Evolutionary conservation across 495 filamentous ascomycete species (phyloP), one percentile per base, ranked within the genome.

Genomic region (Neurospora sp.): DNA sequence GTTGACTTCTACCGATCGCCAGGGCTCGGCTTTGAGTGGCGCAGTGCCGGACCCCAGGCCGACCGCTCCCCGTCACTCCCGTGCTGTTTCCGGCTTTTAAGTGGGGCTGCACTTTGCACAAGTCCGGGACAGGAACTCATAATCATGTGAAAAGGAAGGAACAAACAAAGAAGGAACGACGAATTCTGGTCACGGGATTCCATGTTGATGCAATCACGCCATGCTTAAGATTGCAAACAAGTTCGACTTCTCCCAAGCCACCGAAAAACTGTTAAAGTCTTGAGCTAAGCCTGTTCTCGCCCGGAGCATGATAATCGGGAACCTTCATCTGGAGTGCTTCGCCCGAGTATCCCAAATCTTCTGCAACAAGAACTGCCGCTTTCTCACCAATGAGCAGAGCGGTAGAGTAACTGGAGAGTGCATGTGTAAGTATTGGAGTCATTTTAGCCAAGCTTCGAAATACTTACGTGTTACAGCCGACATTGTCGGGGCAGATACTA

Each of bases 351-450:
- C 92, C 92, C 27, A 94, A 83, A 74, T 94, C 90, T 79, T 93
- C 91, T 4, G 88, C 91, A n/a, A 88, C 83, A 2, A 94, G 84
- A 73, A 91, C 81, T 0, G 91, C 91, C 31, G 87, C 89, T 81
- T 96, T 96, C 83, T 96, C 92, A n/a, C 92, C 93, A 71, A 96
- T 94, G 8, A 93, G 83, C 12, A 94, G 86, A 35, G 92, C 92
- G 16, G 91, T 94, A 61, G 88, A 88, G 77, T 90, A 89, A 39
- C 83, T 85, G 35, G 20, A 35, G 0, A 70, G 38, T 5, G 20
- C 16, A 53, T 59, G 12, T 35, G 44, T 75, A 9, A 77, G 71
- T 53, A 65, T 27, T 38, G 20, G 18, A 12, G 22, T n/a, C 40
- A 0, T 12, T 35, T 31, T 65, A 16, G 3, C 11, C 27, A 31